phyloP scores from a whole-genome alignment of 176 grass and related monocot species.

The Lolium perenne region DNA sequence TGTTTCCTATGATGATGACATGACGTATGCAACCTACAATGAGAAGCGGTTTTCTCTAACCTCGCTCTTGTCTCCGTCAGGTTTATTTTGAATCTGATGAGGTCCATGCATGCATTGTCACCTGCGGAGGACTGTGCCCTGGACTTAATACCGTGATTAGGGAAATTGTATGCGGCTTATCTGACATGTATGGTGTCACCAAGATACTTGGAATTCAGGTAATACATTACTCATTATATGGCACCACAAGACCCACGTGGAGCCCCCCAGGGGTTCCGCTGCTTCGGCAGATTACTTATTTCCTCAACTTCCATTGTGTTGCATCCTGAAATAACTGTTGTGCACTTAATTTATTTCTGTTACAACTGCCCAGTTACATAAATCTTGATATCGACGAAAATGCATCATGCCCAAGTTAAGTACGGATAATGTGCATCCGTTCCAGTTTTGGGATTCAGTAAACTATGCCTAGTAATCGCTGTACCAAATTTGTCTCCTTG shows the following conservation, averaged over 20 bases:
- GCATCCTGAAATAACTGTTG: conserved; percentile 3
- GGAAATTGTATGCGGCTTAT: conserved; percentile 95
- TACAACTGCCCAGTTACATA: background rate
- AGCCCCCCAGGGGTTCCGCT: background rate
- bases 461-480: background rate
- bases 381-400: background rate
- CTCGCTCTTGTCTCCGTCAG: conserved; percentile 35
- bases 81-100: conserved; percentile 92
- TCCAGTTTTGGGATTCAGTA: background rate
- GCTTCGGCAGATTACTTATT: background rate
- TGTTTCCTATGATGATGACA: background rate
- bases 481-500: background rate
- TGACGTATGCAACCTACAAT: background rate
- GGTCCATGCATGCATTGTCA: conserved; percentile 94
- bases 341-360: background rate
- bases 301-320: too few species aligned
- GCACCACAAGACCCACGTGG: background rate
- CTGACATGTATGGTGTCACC: conserved; percentile 87
- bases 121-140: conserved; percentile 96
- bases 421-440: background rate
- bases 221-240: background rate
- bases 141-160: conserved; percentile 99
- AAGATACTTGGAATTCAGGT: conserved; percentile 93
- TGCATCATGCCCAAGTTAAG: background rate
- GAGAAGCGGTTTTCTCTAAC: conserved; percentile 27